These are phyloP conservation scores for Melanogaster broomeanus DNA, from an alignment of 768 basidiomycete genomes.

Conservation along the genomic window DNA sequence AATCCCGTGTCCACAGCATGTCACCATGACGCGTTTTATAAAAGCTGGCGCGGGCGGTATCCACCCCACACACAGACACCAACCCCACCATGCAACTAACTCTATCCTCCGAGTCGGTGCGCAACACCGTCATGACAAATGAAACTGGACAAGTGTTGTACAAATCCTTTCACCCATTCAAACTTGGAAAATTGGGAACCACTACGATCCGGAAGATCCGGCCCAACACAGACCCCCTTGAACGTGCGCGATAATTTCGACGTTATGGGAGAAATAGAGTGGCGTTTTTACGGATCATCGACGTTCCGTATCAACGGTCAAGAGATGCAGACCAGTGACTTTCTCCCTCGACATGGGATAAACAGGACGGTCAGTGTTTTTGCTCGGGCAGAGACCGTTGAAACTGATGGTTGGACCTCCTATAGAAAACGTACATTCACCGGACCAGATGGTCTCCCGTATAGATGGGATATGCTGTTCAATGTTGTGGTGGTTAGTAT, in stretches of 20 bases:
- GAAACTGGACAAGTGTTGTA: constrained; percentile 26
- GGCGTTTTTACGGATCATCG: constrained; percentile 25
- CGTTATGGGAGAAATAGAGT: constrained; percentile 35
- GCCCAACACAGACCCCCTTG: constrained; percentile 11
- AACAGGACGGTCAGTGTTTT: constrained; percentile 12
- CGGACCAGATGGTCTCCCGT: too few relatives aligned
- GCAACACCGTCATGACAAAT: constrained; percentile 19
- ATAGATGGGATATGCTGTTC: too few relatives aligned
- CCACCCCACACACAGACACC: background rate
- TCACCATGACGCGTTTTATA: too few relatives aligned
- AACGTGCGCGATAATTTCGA: constrained; percentile 30
- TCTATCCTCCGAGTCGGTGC: constrained; percentile 20
- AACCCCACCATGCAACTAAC: constrained; percentile 19
- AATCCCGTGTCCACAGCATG: too few relatives aligned
- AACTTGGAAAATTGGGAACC: constrained; percentile 5
- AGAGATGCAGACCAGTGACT: constrained; percentile 22
- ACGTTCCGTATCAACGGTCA: constrained; percentile 30
- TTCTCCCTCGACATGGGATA: too few relatives aligned
- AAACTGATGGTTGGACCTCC: too few relatives aligned
- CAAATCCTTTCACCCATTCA: constrained; percentile 18
- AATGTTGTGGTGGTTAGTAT: constrained; percentile 10
- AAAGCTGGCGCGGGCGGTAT: background rate
- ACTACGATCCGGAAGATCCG: constrained; percentile 24
- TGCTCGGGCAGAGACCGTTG: constrained; percentile 22
- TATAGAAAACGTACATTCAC: too few relatives aligned